Base-by-base conservation (phyloP, 306 rosid species). In the Malus sylvestris region DNA sequence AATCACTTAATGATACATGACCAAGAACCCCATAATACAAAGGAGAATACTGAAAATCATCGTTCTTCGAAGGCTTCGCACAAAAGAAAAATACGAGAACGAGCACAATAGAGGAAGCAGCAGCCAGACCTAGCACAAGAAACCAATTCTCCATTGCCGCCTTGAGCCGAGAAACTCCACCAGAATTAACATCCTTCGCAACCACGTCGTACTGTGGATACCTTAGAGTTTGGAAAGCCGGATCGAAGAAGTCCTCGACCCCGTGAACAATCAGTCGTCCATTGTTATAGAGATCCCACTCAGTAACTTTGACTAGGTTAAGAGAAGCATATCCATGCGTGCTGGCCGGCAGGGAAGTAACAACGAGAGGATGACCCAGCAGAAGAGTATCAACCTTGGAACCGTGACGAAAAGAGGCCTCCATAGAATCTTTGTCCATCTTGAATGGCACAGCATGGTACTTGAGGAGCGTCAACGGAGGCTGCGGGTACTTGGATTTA, bases 381-480 rank as follows among this genome's bases (percentile, higher is more conserved):
- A 55, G 55, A 16, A 76, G 58, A 2, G 80, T 76, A 3, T 67
- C 80, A 16, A 76, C 19, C 66, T 66, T 76, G 27, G 74, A 76
- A 29, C 71, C 64, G 53, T 10, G 60, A 4, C 32, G 4, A 64
- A 75, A 22, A 14, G 27, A 61, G 32, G 44, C 4, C 20, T 67
- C 71, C 8, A 67, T 27, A 18, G 73, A 4, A 19, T 53, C 27
- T 10, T 6, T 67, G 65, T 76, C 29, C 42, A 76, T 72, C 23
- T 53, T 53, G 25, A 53, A 32, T 4, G 67, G 80, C 16, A 67
- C 71, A 7, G 3, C 25, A 22, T 76, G 80, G 20, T 76, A 76
- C 15, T 76, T 23, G 57, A 76, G 73, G 35, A 55, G 65, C 1
- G 57, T 66, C 49, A 23, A 23, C 10, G 80, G 80, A 23, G 66